phyloP scores from a whole-genome alignment of 2,329 filamentous ascomycete species.

The Dactylellina leptospora region DNA sequence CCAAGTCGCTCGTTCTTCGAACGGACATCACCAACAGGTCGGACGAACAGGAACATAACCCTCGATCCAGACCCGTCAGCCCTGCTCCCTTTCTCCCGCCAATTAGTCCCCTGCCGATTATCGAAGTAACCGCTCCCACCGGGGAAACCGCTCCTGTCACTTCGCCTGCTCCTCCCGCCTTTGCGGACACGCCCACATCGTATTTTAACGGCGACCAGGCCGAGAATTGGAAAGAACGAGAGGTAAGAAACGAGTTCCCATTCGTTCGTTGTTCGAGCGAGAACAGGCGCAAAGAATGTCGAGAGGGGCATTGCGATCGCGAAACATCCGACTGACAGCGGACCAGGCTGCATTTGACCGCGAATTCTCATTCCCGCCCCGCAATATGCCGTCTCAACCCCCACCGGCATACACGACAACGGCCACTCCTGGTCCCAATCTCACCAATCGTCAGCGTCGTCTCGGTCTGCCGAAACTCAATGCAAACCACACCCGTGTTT shows the following conservation, averaged over 20 bases:
- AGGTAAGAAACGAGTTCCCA: conserved; percentile 37
- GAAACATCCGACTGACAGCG: conserved; percentile 22
- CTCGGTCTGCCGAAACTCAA: conserved; percentile 45
- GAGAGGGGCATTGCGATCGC: conserved; percentile 9
- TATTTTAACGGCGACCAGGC: conserved; percentile 13
- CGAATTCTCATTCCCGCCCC: conserved; percentile 40
- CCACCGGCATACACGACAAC: conserved; percentile 46
- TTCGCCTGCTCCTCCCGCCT: conserved; percentile 47
- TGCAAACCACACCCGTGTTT: conserved; percentile 36
- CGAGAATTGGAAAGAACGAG: conserved; percentile 48
- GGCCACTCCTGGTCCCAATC: conserved; percentile 16
- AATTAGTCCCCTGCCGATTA: conserved; percentile 30
- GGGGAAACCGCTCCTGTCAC: conserved; percentile 35
- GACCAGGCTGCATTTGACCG: conserved; percentile 48
- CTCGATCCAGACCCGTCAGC: conserved; percentile 34
- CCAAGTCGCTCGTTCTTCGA: conserved; percentile 48
- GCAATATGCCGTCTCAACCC: conserved; percentile 42
- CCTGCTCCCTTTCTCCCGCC: conserved; percentile 38
- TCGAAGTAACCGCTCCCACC: conserved; percentile 44
- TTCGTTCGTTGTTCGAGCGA: background rate
- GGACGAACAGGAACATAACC: conserved; percentile 51
- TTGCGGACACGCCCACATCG: conserved; percentile 28
- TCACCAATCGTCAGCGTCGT: conserved; percentile 44
- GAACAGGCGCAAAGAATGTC: conserved; percentile 1
- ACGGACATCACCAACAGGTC: conserved; percentile 47